These are phyloP conservation scores for Tuber umbilicatum DNA, from an alignment of 495 filamentous ascomycete species.

Conservation along the genomic window DNA sequence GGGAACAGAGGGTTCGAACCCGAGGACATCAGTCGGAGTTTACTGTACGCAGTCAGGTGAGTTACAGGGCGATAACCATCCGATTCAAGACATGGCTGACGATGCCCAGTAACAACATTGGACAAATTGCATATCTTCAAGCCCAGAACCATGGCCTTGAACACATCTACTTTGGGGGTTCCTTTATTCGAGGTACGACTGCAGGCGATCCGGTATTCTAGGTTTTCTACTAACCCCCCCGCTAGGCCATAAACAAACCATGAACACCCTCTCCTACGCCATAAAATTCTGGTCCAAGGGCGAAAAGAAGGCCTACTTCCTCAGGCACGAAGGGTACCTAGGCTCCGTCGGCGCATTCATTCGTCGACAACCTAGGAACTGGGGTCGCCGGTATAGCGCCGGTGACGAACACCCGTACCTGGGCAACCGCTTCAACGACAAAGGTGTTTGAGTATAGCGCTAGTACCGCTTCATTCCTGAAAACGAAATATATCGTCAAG, in stretches of 20 bases:
- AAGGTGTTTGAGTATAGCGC: background rate
- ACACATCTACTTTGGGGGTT: constrained; percentile 94
- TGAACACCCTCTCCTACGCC: constrained; percentile 91
- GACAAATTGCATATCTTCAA: constrained; percentile 92
- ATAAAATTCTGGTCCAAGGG: constrained; percentile 97
- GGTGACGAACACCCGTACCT: constrained; percentile 44
- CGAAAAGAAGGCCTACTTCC: constrained; percentile 87
- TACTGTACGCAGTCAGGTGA: constrained; percentile 76
- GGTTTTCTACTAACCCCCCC: background rate
- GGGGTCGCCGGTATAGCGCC: constrained; percentile 76
- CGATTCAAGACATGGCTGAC: constrained; percentile 29
- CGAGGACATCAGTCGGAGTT: constrained; percentile 62
- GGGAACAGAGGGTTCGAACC: constrained; percentile 49
- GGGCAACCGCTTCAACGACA: constrained; percentile 12
- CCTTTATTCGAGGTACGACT: constrained; percentile 64
- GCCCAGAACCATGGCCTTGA: constrained; percentile 84
- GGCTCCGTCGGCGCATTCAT: constrained; percentile 95
- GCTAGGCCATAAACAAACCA: constrained; percentile 84
- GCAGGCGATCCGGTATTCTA: background rate
- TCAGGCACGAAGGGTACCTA: constrained; percentile 92
- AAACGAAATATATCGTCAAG: background rate
- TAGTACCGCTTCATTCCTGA: constrained; percentile 1
- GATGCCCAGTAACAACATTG: constrained; percentile 79
- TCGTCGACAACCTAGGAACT: constrained; percentile 81
- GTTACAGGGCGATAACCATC: constrained; percentile 12